A percentile compares a stretch with the other conserved stretches of the same genome.
Conservation (phyloP, 148 eudicot genomes). For the Camellia japonica region DNA sequence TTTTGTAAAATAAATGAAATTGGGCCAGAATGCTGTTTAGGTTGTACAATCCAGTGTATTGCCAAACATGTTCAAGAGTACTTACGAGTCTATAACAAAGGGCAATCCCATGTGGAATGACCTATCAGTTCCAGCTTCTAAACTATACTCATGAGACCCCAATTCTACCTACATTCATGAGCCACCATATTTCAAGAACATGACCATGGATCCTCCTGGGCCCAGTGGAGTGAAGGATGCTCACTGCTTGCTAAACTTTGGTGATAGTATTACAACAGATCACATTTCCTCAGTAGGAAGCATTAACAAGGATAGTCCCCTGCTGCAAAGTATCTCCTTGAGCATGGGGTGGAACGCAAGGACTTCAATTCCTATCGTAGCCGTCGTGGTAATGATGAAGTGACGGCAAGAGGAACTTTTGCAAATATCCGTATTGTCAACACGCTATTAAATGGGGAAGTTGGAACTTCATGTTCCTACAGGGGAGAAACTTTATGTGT, state of each 20-base stretch:
- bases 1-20: not conserved
- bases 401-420: slow-evolving; percentile 58
- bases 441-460: slow-evolving; percentile 53
- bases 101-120: slow-evolving; percentile 62
- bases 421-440: slow-evolving; percentile 53
- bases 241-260: slow-evolving; percentile 51
- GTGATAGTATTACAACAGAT: slow-evolving; percentile 56
- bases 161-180: slow-evolving; percentile 56
- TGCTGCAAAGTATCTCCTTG: slow-evolving; percentile 44
- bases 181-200: slow-evolving; percentile 55
- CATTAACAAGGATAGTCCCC: slow-evolving; percentile 57
- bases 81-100: slow-evolving; percentile 48
- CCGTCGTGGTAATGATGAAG: slow-evolving; percentile 61
- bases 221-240: slow-evolving; percentile 53
- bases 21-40: slow-evolving; percentile 16
- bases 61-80: slow-evolving; percentile 54
- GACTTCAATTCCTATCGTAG: slow-evolving; percentile 62
- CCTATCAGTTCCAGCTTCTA: slow-evolving; percentile 8
- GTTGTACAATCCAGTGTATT: slow-evolving; percentile 57
- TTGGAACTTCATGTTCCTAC: slow-evolving; percentile 51
- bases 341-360: slow-evolving; percentile 52
- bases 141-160: slow-evolving; percentile 52
- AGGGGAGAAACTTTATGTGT: slow-evolving; percentile 46
- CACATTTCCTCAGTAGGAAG: slow-evolving; percentile 60
- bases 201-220: slow-evolving; percentile 59